Base-by-base conservation (phyloP, 208 protist genomes). In the Leishmania lainsoni region DNA sequence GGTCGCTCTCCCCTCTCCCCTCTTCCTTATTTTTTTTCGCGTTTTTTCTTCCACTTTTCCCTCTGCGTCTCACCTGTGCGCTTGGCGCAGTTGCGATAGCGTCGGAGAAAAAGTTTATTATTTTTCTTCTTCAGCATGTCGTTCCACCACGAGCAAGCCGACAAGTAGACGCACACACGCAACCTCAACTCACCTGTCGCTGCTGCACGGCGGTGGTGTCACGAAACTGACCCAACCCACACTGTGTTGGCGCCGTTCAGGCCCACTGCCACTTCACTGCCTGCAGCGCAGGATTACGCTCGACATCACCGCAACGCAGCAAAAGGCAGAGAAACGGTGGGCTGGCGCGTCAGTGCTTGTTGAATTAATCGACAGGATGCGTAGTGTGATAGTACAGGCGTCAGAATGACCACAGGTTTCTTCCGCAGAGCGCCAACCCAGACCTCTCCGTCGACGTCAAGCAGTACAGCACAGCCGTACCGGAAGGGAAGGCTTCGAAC, bases 1-100 rank as follows among this genome's bases (percentile, higher is more conserved):
- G 42, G 42, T 45, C 42, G 42, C 42, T 79, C 75, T 49, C 45
- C 42, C 9, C 42, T 35, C 66, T n/a, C 14, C 12, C 12, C n/a
- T 42, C 66, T 20, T n/a, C 22, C 17, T 76, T 76, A 56, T 52
- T 76, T 61, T 76, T 61, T 52, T 76, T 39, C 29, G 1, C 42
- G 48, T 71, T 42, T 48, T 35, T 29, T 10, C 29, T 65, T 65
- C 26, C 9, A 10, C 10, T n/a, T 65, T 65, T 73, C 29, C 61
- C 29, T 66, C 52, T 56, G 52, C 0, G 16, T 56, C 52, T 56
- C 10, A 56, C 16, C 10, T 56, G 52, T 56, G 52, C 52, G 17
- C 52, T 56, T 12, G 52, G 17, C 16, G 52, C 52, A 12, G 52
- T 56, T 20, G 52, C 17, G 52, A n/a, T 29, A 66, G 29, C 61